A percentile compares a stretch with the other conserved stretches of the same genome.
phyloP scores from a whole-genome alignment of 345 rosid species.

The Salix koriyanagi region DNA sequence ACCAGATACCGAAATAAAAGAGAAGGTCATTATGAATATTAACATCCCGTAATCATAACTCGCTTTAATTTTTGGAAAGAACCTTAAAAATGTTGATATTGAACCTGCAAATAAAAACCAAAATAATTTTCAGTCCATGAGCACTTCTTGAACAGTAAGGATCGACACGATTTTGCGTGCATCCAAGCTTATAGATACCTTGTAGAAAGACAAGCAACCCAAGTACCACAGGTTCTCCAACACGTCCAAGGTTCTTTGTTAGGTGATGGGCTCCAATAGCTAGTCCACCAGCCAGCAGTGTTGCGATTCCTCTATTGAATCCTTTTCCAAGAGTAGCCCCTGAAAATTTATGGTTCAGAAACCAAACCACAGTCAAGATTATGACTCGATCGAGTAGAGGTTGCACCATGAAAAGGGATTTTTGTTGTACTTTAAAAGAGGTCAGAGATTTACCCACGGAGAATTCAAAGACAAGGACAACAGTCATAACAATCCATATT shows the following conservation, averaged over 20 bases:
- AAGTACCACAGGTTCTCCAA: slow-evolving; percentile 8
- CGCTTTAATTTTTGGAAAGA: slow-evolving; percentile 67
- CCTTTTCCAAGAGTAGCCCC: slow-evolving; percentile 24
- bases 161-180: neutral
- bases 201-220: neutral
- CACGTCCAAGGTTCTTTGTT: slow-evolving; percentile 1
- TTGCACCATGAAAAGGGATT: neutral
- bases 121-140: neutral
- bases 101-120: slow-evolving; percentile 39
- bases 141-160: neutral
- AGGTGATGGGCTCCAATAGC: slow-evolving; percentile 13
- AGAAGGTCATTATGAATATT: slow-evolving; percentile 72
- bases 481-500: slow-evolving; percentile 83
- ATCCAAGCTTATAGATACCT: neutral
- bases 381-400: neutral
- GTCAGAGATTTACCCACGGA: slow-evolving; percentile 50
- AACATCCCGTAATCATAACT: slow-evolving; percentile 76
- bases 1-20: slow-evolving; percentile 64
- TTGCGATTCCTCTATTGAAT: slow-evolving; percentile 13
- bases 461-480: slow-evolving; percentile 73
- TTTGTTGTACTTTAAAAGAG: neutral
- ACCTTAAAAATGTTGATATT: slow-evolving; percentile 56
- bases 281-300: slow-evolving; percentile 9
- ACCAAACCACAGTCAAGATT: neutral
- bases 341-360: neutral